Conservation (phyloP, 2,329 filamentous ascomycete genomes). For the Exophiala lecanii-corni region DNA sequence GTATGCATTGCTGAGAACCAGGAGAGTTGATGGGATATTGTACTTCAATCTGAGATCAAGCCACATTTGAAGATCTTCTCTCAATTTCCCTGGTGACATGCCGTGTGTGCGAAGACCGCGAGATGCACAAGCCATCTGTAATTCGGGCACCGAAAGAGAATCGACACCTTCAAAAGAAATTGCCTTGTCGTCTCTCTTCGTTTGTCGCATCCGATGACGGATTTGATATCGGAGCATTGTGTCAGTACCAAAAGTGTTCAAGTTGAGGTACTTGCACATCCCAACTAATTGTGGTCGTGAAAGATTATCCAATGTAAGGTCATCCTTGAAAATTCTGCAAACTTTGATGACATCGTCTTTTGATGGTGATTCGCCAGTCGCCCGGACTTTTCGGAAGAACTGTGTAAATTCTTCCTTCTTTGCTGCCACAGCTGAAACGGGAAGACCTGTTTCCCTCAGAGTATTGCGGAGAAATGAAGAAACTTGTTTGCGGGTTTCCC, state of each 20-base stretch:
- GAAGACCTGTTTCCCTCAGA: conserved; percentile 86
- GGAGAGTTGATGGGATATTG: conserved; percentile 89
- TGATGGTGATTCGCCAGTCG: conserved; percentile 85
- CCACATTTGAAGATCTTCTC: conserved; percentile 90
- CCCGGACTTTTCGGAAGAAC: conserved; percentile 94
- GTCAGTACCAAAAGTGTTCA: conserved; percentile 95
- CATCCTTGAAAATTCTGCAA: conserved; percentile 98
- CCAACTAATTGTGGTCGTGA: conserved; percentile 92
- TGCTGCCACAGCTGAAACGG: conserved; percentile 74
- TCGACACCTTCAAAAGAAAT: conserved; percentile 94
- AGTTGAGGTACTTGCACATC: conserved; percentile 97
- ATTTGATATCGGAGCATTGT: conserved; percentile 97
- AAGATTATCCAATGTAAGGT: conserved; percentile 93
- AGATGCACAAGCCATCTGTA: conserved; percentile 86
- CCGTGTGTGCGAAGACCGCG: conserved; percentile 91
- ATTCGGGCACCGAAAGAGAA: conserved; percentile 83
- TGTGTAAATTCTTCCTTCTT: conserved; percentile 91
- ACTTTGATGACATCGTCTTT: conserved; percentile 94
- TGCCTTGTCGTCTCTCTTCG: conserved; percentile 94
- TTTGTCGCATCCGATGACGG: conserved; percentile 96
- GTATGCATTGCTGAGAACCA: conserved; percentile 95
- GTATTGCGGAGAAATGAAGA: conserved; percentile 85
- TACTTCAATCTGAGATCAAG: conserved; percentile 88
- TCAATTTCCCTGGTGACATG: conserved; percentile 79
- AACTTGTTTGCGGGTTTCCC: conserved; percentile 87